Percentiles rank a stretch among this genome's conserved stretches.
These are phyloP conservation scores for Carallia brachiata DNA, from an alignment of 345 rosid species.

Conservation along the genomic window DNA sequence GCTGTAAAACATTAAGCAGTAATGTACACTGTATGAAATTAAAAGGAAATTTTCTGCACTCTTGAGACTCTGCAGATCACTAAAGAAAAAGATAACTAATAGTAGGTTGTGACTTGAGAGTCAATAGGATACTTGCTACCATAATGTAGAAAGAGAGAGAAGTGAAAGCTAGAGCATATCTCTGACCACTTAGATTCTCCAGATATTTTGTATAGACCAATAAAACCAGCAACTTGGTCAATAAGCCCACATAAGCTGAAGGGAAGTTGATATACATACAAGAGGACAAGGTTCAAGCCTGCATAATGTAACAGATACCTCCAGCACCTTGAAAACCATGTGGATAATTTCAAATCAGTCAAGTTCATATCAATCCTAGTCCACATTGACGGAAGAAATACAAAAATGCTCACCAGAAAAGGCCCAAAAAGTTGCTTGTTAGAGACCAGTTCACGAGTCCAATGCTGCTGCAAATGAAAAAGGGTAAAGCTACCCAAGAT, in stretches of 20 bases:
- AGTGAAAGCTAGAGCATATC: slow-evolving; percentile 46
- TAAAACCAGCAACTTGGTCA: slow-evolving; percentile 28
- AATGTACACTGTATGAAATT: not conserved
- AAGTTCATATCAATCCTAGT: slow-evolving; percentile 1
- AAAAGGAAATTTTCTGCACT: not conserved
- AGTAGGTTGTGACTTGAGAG: not conserved
- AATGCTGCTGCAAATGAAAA: slow-evolving; percentile 46
- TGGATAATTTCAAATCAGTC: slow-evolving; percentile 14
- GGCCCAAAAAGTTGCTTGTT: slow-evolving; percentile 52
- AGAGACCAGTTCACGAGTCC: slow-evolving; percentile 58
- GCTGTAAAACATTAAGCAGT: slow-evolving; percentile 23
- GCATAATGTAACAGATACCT: slow-evolving; percentile 45
- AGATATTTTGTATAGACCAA: slow-evolving; percentile 51
- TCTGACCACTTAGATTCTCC: slow-evolving; percentile 40
- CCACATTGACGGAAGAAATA: not conserved
- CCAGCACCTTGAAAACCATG: slow-evolving; percentile 49
- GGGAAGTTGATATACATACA: slow-evolving; percentile 51
- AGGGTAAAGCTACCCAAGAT: slow-evolving; percentile 60
- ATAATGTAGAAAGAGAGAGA: slow-evolving; percentile 44
- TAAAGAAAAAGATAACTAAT: not conserved
- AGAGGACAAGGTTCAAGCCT: slow-evolving; percentile 44
- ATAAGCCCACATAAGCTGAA: slow-evolving; percentile 30
- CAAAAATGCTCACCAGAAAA: slow-evolving; percentile 40
- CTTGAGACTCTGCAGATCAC: too few species aligned
- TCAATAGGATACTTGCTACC: slow-evolving; percentile 30